Base-by-base conservation (phyloP, 2,329 filamentous ascomycete species). In the Xylaria sp. region DNA sequence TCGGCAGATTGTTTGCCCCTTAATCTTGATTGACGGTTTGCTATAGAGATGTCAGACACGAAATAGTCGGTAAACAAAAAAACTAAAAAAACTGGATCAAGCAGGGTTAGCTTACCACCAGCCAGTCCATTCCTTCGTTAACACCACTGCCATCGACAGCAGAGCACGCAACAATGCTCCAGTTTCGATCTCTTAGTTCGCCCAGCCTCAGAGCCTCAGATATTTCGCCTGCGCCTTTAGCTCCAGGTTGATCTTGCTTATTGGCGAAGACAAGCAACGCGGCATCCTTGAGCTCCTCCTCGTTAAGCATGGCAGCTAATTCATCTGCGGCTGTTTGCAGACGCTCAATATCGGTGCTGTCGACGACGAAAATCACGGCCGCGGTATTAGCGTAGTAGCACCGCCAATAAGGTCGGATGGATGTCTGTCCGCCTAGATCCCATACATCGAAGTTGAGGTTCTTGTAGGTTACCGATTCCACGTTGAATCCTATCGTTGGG, bases 331-430 rank as follows among this genome's bases (percentile, higher is more conserved):
- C 96, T 22, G 94, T 99, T 72, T 93, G 90, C 72, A 99, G 83
- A 71, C 96, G 92, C 77, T 98, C 95, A 77, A 98, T 96, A 85
- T 99, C 96, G 73, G 96, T 99, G 47, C 92, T 96, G 80, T 99
- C 96, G 77, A 99, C 95, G 69, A 99, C 96, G 84, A 99, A 99
- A 76, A 99, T 95, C 72, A 99, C 96, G 20, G 96, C 96, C 33
- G 96, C 95, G 0, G 96, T 99, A 84, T 99, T 98, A 78, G 94
- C 93, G 78, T 98, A 99, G 86, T 99, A 99, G 84, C 96, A 99
- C 79, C 96, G 89, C 96, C 96, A 99, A 84, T 99, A 99, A 1
- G 96, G 96, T 72, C 96, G 89, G 79, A 99, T 99, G 73, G 92
- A 96, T n/a, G 96, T 99, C 85, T 99, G 96, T 44, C 96, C 96